Evolutionary conservation across 1,284 basidiomycete species (phyloP).

Genomic region (Cutaneotrichosporon daszewskae): DNA sequence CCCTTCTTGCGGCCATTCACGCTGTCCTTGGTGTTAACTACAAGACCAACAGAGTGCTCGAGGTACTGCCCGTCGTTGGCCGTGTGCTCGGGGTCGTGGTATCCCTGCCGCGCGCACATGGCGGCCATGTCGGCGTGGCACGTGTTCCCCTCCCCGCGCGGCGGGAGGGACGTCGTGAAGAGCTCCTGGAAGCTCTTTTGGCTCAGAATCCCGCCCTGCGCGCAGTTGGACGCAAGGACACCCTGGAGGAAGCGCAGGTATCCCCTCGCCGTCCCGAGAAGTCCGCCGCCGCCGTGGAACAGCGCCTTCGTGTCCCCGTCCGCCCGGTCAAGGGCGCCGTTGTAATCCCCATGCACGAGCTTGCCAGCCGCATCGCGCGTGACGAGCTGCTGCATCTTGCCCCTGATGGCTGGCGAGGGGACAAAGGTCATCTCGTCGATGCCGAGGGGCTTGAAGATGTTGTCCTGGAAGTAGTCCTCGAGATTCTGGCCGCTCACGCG

Average conservation of each 20-base stretch:
- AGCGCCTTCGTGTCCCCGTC: background rate
- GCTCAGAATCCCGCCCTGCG: conserved; percentile 15
- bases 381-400: conserved; percentile 19
- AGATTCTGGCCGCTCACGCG: conserved; percentile 29
- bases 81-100: conserved; percentile 12
- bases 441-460: conserved; percentile 13
- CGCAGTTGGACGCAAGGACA: conserved; percentile 22
- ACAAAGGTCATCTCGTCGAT: conserved; percentile 28
- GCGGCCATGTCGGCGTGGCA: conserved; percentile 8
- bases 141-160: conserved; percentile 1
- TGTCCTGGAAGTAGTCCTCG: conserved; percentile 27
- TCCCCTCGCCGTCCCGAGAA: conserved; percentile 31
- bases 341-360: background rate
- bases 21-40: conserved; percentile 6
- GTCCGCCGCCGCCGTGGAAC: conserved; percentile 31
- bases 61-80: conserved; percentile 9
- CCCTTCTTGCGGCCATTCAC: conserved; percentile 16
- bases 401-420: conserved; percentile 15
- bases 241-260: conserved; percentile 31
- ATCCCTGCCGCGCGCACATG: conserved; percentile 5
- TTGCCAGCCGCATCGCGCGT: conserved; percentile 11
- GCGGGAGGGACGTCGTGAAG: conserved; percentile 20
- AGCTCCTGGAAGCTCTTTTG: conserved; percentile 18
- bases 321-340: conserved; percentile 1
- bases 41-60: conserved; percentile 14